Conservation (phyloP, 2,329 filamentous ascomycete species). For the Talaromyces rugulosus region DNA sequence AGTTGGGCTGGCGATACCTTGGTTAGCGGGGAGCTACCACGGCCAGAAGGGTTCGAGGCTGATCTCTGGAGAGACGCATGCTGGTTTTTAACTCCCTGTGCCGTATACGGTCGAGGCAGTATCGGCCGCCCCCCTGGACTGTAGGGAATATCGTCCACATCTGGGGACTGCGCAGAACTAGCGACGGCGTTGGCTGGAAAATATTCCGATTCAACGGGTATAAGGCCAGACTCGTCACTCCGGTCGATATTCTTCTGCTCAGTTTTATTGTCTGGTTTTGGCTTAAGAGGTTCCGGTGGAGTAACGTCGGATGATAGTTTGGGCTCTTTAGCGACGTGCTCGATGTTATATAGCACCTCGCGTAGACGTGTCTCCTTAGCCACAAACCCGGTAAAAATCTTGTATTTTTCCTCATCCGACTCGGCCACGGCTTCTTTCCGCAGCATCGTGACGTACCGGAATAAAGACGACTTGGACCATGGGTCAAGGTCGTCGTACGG, state of each 20-base stretch:
- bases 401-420: constrained; percentile 50
- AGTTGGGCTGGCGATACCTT: not conserved
- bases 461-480: constrained; percentile 54
- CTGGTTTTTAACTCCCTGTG: constrained; percentile 4
- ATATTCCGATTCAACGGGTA: constrained; percentile 29
- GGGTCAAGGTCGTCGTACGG: constrained; percentile 52
- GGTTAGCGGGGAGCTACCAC: not conserved
- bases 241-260: constrained; percentile 13
- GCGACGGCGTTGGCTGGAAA: constrained; percentile 13
- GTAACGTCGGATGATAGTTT: not conserved
- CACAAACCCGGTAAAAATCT: constrained; percentile 50
- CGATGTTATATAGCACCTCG: constrained; percentile 46
- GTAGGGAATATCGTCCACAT: constrained; percentile 36
- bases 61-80: constrained; percentile 21
- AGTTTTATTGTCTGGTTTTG: not conserved
- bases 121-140: constrained; percentile 53
- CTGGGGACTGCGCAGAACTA: constrained; percentile 1
- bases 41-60: constrained; percentile 21
- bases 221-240: constrained; percentile 28
- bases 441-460: constrained; percentile 53
- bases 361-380: constrained; percentile 45
- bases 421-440: constrained; percentile 46
- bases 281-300: constrained; percentile 2
- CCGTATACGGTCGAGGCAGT: constrained; percentile 21
- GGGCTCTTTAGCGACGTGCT: constrained; percentile 23